phyloP scores from a whole-genome alignment of 2,329 filamentous ascomycete genomes.

The Epichloe amarillans region DNA sequence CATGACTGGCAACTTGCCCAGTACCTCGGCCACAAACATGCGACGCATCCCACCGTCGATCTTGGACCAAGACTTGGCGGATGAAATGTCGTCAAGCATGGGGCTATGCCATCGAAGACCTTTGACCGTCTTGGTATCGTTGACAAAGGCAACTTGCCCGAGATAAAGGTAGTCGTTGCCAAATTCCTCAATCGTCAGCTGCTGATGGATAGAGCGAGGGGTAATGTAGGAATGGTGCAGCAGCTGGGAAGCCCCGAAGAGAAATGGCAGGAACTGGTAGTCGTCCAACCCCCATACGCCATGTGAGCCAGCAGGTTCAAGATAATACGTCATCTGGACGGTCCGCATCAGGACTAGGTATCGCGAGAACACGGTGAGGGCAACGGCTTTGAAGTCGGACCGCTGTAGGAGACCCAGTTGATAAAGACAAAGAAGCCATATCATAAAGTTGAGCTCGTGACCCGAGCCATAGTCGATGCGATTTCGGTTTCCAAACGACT shows the following conservation, averaged over 20 bases:
- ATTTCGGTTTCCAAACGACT: slow-evolving; percentile 74
- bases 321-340: slow-evolving; percentile 85
- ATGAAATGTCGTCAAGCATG: slow-evolving; percentile 95
- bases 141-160: slow-evolving; percentile 85
- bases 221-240: slow-evolving; percentile 72
- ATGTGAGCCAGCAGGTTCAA: slow-evolving; percentile 92
- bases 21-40: slow-evolving; percentile 90
- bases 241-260: slow-evolving; percentile 86
- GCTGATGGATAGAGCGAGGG: slow-evolving; percentile 72
- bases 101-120: slow-evolving; percentile 92
- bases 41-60: slow-evolving; percentile 89
- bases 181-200: slow-evolving; percentile 76
- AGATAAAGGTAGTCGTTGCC: slow-evolving; percentile 77
- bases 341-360: slow-evolving; percentile 81
- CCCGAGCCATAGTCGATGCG: slow-evolving; percentile 95
- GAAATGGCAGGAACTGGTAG: slow-evolving; percentile 91
- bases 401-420: slow-evolving; percentile 53
- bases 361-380: slow-evolving; percentile 64
- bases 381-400: slow-evolving; percentile 58
- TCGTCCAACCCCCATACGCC: slow-evolving; percentile 97
- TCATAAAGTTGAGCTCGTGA: slow-evolving; percentile 92
- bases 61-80: slow-evolving; percentile 80
- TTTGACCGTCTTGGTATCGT: slow-evolving; percentile 90
- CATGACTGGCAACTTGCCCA: slow-evolving; percentile 93
- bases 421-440: slow-evolving; percentile 92